Percentiles rank a stretch among this genome's conserved stretches.
Evolutionary conservation across 805 yeast species (phyloP).

Genomic region (Cyberlindnera mycetangii): DNA sequence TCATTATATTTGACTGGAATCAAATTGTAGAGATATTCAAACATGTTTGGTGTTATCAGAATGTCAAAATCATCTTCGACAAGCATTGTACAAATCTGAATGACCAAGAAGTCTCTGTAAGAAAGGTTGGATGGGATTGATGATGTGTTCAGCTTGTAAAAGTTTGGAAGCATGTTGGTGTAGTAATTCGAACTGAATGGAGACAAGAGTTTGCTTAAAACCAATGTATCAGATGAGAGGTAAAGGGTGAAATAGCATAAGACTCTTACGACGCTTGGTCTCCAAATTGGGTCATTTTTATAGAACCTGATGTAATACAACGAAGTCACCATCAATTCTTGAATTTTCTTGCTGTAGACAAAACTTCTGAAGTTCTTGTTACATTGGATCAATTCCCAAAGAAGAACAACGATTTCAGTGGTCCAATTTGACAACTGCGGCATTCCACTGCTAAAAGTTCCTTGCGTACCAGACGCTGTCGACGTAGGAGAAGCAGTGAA

Average conservation of each 20-base stretch:
- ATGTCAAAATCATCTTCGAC: slow-evolving; percentile 32
- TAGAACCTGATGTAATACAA: slow-evolving; percentile 56
- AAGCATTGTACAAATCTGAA: slow-evolving; percentile 47
- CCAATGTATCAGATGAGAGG: slow-evolving; percentile 39
- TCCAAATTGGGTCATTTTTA: slow-evolving; percentile 36
- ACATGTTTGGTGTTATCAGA: slow-evolving; percentile 44
- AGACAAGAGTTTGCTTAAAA: slow-evolving; percentile 40
- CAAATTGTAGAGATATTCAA: slow-evolving; percentile 61
- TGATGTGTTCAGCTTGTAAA: slow-evolving; percentile 41
- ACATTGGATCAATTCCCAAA: slow-evolving; percentile 78
- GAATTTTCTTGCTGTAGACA: slow-evolving; percentile 44
- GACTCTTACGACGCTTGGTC: slow-evolving; percentile 43
- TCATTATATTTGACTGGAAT: slow-evolving; percentile 40
- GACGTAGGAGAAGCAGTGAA: slow-evolving; percentile 16
- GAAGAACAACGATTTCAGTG: slow-evolving; percentile 54
- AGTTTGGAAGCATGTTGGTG: slow-evolving; percentile 48
- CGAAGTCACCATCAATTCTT: slow-evolving; percentile 52
- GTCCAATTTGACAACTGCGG: slow-evolving; percentile 47
- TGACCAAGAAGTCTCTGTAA: slow-evolving; percentile 60
- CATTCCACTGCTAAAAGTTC: slow-evolving; percentile 27
- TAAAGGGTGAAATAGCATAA: slow-evolving; percentile 51
- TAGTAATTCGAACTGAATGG: slow-evolving; percentile 43
- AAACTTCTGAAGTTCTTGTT: slow-evolving; percentile 53
- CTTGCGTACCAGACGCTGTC: slow-evolving; percentile 7
- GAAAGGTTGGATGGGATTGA: slow-evolving; percentile 40